Base-by-base conservation (phyloP, 495 filamentous ascomycete genomes). In the Elaphomyces granulatus region DNA sequence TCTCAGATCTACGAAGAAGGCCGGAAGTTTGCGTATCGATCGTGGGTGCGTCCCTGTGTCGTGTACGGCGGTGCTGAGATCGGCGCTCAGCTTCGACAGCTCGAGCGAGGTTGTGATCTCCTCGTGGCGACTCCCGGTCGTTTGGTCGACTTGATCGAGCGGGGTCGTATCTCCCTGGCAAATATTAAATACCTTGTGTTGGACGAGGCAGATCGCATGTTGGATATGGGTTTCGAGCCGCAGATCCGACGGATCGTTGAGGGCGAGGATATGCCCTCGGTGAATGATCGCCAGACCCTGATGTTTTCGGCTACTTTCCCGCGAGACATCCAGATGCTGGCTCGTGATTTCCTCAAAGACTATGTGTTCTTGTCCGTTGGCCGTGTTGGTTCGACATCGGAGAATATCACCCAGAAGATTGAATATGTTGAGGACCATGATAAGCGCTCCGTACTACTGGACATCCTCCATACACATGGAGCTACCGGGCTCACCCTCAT, bases 171-270 rank as follows among this genome's bases (percentile, higher is more conserved):
- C 59, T 94, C 88, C 9, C 77, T 95, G 28, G 70, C 75, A 47
- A 94, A 90, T 68, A 95, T 96, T 76, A 95, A 94, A 66, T 98
- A 95, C 55, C 71, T 98, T n/a, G 83, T 98, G 47, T 81, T 98
- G 28, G 90, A 98, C 51, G 90, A 98, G 72, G 90, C 90, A 60
- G 90, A 98, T 69, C 92, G 92, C 61, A 96, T 98, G 90, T 68
- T 98, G 73, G 90, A 98, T 70, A 96, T 98, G 90, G 90, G 90
- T 81, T 98, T 98, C 72, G 90, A 98, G 71, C 90, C 90, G 51
- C 90, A 98, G 64, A 95, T 98, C 59, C 87, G 90, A 48, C 81
- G 90, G 48, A 96, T 98, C 50, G 87, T 98, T 17, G 87, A 98
- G 63, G 84, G 83, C 45, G 90, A 94, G 64, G 90, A 98, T 55